Evolutionary conservation across 306 rosid species (phyloP).

Genomic region (Hippophae gyantsensis): DNA sequence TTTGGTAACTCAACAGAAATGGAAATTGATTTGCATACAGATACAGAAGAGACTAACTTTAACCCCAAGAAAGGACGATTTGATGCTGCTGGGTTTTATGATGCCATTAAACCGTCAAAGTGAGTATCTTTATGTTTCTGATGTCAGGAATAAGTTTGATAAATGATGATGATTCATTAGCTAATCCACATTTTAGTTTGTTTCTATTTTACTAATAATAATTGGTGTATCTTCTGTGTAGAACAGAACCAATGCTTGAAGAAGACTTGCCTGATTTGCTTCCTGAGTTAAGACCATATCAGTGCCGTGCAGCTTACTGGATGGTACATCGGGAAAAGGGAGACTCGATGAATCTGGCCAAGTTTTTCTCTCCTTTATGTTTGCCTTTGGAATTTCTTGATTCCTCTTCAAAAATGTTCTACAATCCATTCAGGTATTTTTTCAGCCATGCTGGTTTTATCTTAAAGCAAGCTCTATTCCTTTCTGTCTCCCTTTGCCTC

Average conservation of each 20-base stretch:
- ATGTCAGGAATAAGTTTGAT: slow-evolving; percentile 6
- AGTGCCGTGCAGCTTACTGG: slow-evolving; percentile 91
- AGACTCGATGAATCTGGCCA: slow-evolving; percentile 31
- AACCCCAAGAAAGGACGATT: slow-evolving; percentile 35
- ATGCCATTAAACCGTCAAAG: slow-evolving; percentile 92
- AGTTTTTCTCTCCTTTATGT: slow-evolving; percentile 60
- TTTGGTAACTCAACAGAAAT: slow-evolving; percentile 31
- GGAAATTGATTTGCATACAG: slow-evolving; percentile 37
- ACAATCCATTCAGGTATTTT: slow-evolving; percentile 85
- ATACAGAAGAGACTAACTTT: slow-evolving; percentile 25
- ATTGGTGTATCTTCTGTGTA: slow-evolving; percentile 30
- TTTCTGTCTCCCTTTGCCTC: slow-evolving; percentile 4
- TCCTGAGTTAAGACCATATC: slow-evolving; percentile 86
- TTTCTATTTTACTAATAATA: slow-evolving; percentile 13
- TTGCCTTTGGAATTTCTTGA: slow-evolving; percentile 66
- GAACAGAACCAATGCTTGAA: slow-evolving; percentile 65
- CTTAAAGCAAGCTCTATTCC: not conserved
- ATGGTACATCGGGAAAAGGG: slow-evolving; percentile 77
- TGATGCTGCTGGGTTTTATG: slow-evolving; percentile 72
- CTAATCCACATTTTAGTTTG: not conserved
- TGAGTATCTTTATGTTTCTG: slow-evolving; percentile 35
- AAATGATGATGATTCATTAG: slow-evolving; percentile 4
- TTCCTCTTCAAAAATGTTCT: slow-evolving; percentile 52
- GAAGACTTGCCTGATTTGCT: slow-evolving; percentile 69
- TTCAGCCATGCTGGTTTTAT: slow-evolving; percentile 16